These are phyloP conservation scores for Nakazawaea wickerhamii DNA, from an alignment of 805 yeast genomes.

Conservation along the genomic window DNA sequence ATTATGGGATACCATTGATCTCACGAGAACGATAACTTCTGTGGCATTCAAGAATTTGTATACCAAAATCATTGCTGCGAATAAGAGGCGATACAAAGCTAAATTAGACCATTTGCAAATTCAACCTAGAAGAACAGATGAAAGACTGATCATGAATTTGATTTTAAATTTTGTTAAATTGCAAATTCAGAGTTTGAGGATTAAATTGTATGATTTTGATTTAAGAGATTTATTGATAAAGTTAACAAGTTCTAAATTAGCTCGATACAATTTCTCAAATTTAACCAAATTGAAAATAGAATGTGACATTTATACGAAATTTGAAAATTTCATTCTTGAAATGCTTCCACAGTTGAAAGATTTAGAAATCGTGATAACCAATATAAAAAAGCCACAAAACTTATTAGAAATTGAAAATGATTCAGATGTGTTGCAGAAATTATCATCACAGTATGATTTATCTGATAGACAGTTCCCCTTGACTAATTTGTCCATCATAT, in stretches of 20 bases:
- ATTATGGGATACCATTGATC: constrained; percentile 5
- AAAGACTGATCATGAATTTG: constrained; percentile 4
- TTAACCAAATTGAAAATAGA: constrained; percentile 4
- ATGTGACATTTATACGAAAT: neutral
- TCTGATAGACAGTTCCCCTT: neutral
- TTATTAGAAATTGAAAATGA: constrained; percentile 1
- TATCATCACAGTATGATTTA: neutral
- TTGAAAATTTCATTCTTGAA: constrained; percentile 4
- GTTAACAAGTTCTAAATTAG: constrained; percentile 7
- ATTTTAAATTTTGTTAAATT: constrained; percentile 6
- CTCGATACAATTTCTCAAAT: neutral
- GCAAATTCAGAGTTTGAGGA: constrained; percentile 4
- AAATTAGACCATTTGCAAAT: constrained; percentile 4
- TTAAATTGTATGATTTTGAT: constrained; percentile 1
- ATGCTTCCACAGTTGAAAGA: constrained; percentile 2
- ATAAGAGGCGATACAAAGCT: neutral
- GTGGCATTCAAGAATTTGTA: constrained; percentile 5
- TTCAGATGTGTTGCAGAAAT: neutral
- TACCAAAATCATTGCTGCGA: neutral
- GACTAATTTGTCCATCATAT: neutral
- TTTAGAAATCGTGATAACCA: constrained; percentile 1
- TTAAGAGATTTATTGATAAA: neutral
- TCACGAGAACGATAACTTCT: neutral
- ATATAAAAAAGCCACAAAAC: neutral
- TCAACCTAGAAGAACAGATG: constrained; percentile 4